A percentile compares a stretch with the other conserved stretches of the same genome.
These are phyloP conservation scores for Vishniacozyma victoriae DNA, from an alignment of 768 basidiomycete genomes.

Conservation along the genomic window DNA sequence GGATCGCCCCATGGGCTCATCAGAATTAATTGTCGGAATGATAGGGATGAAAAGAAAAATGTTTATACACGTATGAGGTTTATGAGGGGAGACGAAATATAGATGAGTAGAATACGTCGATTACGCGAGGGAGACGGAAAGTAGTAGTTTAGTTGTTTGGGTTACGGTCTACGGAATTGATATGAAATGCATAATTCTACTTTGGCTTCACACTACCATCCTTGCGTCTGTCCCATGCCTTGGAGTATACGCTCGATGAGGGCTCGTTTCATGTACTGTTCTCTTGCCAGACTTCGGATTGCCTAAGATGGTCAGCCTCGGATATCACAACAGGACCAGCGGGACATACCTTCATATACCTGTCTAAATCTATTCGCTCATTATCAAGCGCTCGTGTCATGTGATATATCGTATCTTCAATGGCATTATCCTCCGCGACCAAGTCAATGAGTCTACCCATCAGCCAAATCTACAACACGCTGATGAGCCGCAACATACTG, in stretches of 20 bases:
- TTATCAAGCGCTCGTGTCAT: constrained; percentile 82
- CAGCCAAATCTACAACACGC: constrained; percentile 2
- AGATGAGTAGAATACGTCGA: too few species aligned
- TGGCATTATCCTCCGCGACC: constrained; percentile 98
- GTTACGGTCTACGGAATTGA: too few species aligned
- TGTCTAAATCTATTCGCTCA: constrained; percentile 80
- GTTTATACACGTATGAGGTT: too few species aligned
- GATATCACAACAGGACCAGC: constrained; percentile 27
- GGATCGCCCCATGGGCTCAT: too few species aligned
- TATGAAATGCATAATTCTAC: too few species aligned
- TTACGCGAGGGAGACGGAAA: too few species aligned
- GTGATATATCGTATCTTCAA: constrained; percentile 97
- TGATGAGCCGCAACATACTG: constrained; percentile 61
- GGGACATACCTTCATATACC: constrained; percentile 75
- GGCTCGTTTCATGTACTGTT: constrained; percentile 95
- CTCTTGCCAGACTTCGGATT: constrained; percentile 79
- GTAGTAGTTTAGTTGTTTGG: too few species aligned
- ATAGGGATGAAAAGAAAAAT: too few species aligned
- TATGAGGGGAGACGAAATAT: too few species aligned
- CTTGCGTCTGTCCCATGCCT: constrained; percentile 43
- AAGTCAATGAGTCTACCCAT: constrained; percentile 74
- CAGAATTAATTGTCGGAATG: too few species aligned
- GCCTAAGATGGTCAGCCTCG: constrained; percentile 37
- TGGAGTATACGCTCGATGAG: constrained; percentile 77
- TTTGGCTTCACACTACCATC: constrained; percentile 36